phyloP scores from a whole-genome alignment of 495 filamentous ascomycete species.

The Elaphomyces granulatus region DNA sequence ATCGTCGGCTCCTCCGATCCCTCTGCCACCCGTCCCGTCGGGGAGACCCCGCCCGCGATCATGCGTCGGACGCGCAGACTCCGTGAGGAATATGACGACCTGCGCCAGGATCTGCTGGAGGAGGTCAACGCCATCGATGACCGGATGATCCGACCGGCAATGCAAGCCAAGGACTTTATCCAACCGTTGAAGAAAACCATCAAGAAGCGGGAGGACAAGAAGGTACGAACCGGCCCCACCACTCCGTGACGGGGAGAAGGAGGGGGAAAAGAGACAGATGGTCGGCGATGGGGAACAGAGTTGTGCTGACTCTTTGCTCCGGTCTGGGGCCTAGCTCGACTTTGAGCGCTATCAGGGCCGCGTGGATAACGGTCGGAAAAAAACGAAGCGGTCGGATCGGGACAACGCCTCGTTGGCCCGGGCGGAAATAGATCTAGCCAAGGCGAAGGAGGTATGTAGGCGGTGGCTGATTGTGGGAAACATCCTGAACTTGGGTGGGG shows the following conservation, averaged over 20 bases:
- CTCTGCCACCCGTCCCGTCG: conserved; percentile 33
- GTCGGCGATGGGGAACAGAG: neutral
- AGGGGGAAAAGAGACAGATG: too few relatives aligned
- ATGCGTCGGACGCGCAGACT: conserved; percentile 54
- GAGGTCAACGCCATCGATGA: conserved; percentile 63
- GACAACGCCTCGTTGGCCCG: conserved; percentile 66
- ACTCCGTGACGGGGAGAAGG: neutral
- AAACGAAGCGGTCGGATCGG: conserved; percentile 54
- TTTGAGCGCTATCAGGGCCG: conserved; percentile 70
- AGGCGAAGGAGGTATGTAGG: conserved; percentile 45
- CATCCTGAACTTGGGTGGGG: too few relatives aligned
- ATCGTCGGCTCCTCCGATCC: conserved; percentile 53
- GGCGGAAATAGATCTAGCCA: conserved; percentile 60
- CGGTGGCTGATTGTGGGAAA: neutral
- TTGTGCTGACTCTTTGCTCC: conserved; percentile 11
- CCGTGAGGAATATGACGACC: conserved; percentile 54
- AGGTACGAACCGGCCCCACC: conserved; percentile 30
- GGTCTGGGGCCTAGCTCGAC: conserved; percentile 38
- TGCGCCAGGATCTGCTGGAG: conserved; percentile 58
- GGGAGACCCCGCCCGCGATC: conserved; percentile 46
- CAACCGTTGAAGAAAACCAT: conserved; percentile 76
- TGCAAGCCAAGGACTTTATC: conserved; percentile 54
- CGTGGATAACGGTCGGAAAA: conserved; percentile 55
- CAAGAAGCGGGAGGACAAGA: conserved; percentile 80
- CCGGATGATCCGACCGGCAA: conserved; percentile 57